Conservation (phyloP, 2,329 filamentous ascomycete species). For the Chaetomium olivaceum region DNA sequence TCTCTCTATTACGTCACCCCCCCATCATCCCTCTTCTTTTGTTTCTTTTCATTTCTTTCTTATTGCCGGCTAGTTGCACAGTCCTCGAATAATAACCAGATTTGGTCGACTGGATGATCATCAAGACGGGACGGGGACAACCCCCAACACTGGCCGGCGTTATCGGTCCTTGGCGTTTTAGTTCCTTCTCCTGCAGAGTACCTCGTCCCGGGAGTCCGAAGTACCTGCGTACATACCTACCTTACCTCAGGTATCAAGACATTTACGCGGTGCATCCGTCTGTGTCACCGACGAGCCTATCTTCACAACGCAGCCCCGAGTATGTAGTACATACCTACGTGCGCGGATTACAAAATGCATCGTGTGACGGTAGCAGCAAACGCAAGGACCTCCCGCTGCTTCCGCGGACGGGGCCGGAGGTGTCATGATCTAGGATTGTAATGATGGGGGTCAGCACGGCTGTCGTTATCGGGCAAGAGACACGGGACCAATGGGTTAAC, state of each 20-base stretch:
- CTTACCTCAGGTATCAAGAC: neutral
- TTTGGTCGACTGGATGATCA: too few relatives aligned
- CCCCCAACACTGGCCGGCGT: neutral
- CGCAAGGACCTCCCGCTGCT: neutral
- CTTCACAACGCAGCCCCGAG: neutral
- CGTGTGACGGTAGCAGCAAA: neutral
- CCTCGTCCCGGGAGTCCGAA: too few relatives aligned
- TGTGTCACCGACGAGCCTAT: neutral
- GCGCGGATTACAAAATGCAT: neutral
- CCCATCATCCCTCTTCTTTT: neutral
- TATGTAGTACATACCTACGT: neutral
- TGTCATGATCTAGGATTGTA: neutral
- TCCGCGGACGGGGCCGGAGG: conserved; percentile 10
- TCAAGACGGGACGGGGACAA: too few relatives aligned
- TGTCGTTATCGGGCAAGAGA: neutral
- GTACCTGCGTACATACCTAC: too few relatives aligned
- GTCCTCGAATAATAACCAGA: neutral
- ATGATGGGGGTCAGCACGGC: neutral
- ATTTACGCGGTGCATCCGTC: neutral
- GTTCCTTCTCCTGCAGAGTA: neutral
- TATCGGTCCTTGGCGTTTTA: neutral
- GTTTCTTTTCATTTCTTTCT: neutral
- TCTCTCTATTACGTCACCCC: neutral
- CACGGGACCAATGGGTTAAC: neutral
- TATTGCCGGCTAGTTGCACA: neutral